phyloP scores from a whole-genome alignment of 352 stramenopile species.

The Stramenopiles sp. region DNA sequence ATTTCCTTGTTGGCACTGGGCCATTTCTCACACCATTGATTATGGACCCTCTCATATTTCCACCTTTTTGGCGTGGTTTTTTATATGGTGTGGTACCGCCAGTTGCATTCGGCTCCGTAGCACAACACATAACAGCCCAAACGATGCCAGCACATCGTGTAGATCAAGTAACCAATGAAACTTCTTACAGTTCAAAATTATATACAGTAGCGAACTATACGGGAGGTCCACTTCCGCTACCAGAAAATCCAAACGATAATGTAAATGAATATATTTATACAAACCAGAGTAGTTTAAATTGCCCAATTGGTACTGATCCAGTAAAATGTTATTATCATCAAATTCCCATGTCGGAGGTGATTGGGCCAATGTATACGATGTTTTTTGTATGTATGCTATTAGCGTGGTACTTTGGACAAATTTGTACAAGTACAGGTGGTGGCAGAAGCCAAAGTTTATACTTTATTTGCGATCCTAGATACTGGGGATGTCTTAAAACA shows the following conservation, averaged over 20 bases:
- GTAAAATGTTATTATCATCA: neutral
- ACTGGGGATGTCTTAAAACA: neutral
- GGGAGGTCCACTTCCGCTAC: neutral
- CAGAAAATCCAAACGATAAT: neutral
- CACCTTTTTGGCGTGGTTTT: neutral
- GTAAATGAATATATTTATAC: neutral
- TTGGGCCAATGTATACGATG: neutral
- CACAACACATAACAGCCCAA: neutral
- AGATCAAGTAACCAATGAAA: neutral
- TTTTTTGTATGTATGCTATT: neutral
- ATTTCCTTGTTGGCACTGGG: neutral
- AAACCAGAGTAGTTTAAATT: neutral
- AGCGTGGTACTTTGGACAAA: neutral
- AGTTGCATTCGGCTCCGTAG: neutral
- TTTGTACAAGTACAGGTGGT: neutral
- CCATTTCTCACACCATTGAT: neutral
- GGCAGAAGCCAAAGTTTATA: neutral
- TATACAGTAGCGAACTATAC: neutral
- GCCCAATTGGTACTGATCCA: neutral
- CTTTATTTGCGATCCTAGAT: neutral
- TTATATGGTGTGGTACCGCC: neutral
- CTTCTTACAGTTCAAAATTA: neutral
- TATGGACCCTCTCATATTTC: neutral
- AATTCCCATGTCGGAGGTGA: neutral
- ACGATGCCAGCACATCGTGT: neutral